Evolutionary conservation across 2,329 filamentous ascomycete species (phyloP).

Genomic region (Trichophyton equinum): DNA sequence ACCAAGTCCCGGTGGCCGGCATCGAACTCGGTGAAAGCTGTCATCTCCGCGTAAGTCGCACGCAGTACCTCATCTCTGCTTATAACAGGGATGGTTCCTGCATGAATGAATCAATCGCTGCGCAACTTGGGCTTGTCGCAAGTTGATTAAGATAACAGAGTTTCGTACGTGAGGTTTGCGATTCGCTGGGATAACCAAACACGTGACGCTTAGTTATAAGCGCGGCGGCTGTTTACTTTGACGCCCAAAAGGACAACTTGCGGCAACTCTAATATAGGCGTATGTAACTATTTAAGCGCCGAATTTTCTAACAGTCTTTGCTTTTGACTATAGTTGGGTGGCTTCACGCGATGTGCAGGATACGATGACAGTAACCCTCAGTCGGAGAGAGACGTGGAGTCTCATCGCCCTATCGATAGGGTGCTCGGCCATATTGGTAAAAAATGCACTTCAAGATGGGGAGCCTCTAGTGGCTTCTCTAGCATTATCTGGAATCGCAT

Average conservation of each 20-base stretch:
- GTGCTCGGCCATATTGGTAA: slow-evolving; percentile 56
- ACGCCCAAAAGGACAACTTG: neutral
- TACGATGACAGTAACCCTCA: slow-evolving; percentile 34
- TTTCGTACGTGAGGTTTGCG: neutral
- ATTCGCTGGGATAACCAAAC: neutral
- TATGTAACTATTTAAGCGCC: neutral
- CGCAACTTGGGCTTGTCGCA: neutral
- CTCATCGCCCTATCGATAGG: slow-evolving; percentile 53
- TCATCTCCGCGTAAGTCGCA: slow-evolving; percentile 17
- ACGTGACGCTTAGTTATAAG: neutral
- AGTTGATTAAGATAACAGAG: neutral
- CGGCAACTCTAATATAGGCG: neutral
- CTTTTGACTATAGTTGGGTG: neutral
- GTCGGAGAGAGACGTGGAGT: slow-evolving; percentile 42
- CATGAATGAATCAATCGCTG: neutral
- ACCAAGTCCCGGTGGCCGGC: slow-evolving; percentile 51
- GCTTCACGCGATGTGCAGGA: neutral
- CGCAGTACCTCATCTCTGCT: slow-evolving; percentile 1
- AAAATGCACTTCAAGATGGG: slow-evolving; percentile 73
- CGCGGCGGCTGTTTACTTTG: neutral
- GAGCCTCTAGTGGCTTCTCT: slow-evolving; percentile 81
- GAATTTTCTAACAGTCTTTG: neutral
- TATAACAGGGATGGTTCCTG: slow-evolving; percentile 3
- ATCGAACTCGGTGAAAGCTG: slow-evolving; percentile 33
- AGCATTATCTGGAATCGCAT: slow-evolving; percentile 74